Evolutionary conservation across 345 rosid genomes (phyloP), one percentile per base, ranked within the genome.

Genomic region (Eucalyptus caleyi): DNA sequence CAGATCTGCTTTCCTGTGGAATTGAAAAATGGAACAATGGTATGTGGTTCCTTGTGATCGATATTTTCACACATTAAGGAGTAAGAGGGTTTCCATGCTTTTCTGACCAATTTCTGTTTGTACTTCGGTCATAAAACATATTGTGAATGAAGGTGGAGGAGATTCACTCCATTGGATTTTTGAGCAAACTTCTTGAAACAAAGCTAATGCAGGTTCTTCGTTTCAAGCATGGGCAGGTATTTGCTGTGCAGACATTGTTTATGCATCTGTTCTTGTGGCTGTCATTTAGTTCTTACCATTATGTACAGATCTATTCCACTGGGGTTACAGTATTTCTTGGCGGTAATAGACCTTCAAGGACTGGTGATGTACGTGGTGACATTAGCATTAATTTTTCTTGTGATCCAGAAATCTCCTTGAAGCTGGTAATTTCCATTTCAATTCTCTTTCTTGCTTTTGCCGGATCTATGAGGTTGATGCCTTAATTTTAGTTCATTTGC

Each of bases 1-100:
- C 97, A 96, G 94, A 89, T 96, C 90, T 96, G 96, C 95, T 96
- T 96, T 95, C 99, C 99, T 59, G 95, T 96, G 88, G 96, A 94
- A 92, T 93, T 97, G 92, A 95, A 94, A 91, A 95, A 96, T 91
- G 99, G 95, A 91, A 91, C 94, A 87, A 93, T 95, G 99, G 99
- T 97, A 88, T 89, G 93, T 59, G 85, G 50, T 88, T 72, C 83
- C 27, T 77, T 77, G 83, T 77, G 47, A 37, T 77, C 9, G 0
- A 77, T 53, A 77, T 37, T 77, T 40, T 37, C 16, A 19, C 81
- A 69, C 81, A 42, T 77, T 37, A 11, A 21, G 83, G 83, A 77
- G 59, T 77, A 8, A 37, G 83, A 34, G 27, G 83, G 47, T 37
- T 77, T 42, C 83, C 83, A 77, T 37, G 47, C 83, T 86, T 86